These are phyloP conservation scores for Fusarium decemcellulare DNA, from an alignment of 2,329 filamentous ascomycete species.

Conservation along the genomic window DNA sequence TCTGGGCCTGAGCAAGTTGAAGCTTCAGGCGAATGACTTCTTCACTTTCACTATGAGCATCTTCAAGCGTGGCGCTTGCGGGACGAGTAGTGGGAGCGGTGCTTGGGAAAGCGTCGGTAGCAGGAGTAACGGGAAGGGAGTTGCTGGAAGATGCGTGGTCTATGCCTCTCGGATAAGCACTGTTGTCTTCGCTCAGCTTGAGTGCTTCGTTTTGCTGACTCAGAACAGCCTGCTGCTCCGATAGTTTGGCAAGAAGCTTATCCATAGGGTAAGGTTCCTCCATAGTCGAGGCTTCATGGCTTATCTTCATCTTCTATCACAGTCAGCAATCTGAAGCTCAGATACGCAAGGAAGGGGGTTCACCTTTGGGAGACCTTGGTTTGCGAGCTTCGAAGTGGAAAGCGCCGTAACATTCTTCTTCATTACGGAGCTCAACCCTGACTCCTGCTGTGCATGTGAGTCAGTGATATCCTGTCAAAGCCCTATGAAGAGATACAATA, in stretches of 20 bases:
- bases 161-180: conserved; percentile 51
- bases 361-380: conserved; percentile 69
- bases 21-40: conserved; percentile 79
- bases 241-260: conserved; percentile 79
- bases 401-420: conserved; percentile 65
- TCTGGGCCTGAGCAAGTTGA: conserved; percentile 79
- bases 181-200: conserved; percentile 58
- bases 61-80: conserved; percentile 65
- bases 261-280: conserved; percentile 73
- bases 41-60: conserved; percentile 59
- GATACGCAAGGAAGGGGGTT: not conserved
- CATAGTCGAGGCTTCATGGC: conserved; percentile 56
- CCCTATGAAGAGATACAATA: not conserved
- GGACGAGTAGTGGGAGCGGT: conserved; percentile 66
- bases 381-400: conserved; percentile 68
- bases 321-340: conserved; percentile 38
- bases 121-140: conserved; percentile 75
- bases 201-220: conserved; percentile 71
- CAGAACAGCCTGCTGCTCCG: conserved; percentile 77
- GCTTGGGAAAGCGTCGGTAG: conserved; percentile 66
- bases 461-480: conserved; percentile 6
- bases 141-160: conserved; percentile 68
- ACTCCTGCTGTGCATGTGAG: conserved; percentile 34
- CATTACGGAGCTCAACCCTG: conserved; percentile 26
- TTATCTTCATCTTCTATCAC: conserved; percentile 63